Conservation (phyloP, 2,329 filamentous ascomycete genomes). For the Xylaria sp. region DNA sequence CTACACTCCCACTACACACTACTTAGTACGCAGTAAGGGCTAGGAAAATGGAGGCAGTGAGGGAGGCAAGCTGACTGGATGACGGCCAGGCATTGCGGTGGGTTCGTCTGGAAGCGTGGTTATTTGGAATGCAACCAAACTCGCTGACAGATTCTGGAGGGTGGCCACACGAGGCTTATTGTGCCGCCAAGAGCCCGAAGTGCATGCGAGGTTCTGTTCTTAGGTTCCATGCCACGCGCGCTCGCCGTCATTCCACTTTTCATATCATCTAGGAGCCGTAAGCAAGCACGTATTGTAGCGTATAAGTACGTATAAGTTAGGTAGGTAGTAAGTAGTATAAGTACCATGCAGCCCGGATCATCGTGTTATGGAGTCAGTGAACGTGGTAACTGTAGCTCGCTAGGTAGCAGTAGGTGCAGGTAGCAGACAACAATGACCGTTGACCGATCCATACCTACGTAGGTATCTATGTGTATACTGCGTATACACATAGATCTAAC, state of each 20-base stretch:
- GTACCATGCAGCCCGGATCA: slow-evolving; percentile 13
- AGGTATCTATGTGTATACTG: too few relatives aligned
- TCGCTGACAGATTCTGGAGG: slow-evolving; percentile 37
- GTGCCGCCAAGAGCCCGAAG: slow-evolving; percentile 36
- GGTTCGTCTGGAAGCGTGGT: slow-evolving; percentile 16
- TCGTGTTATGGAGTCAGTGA: background rate
- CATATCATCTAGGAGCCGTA: background rate
- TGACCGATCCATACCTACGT: too few relatives aligned
- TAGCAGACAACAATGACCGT: too few relatives aligned
- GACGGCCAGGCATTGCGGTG: slow-evolving; percentile 27
- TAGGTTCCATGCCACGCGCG: slow-evolving; percentile 25
- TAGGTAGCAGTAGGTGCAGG: too few relatives aligned
- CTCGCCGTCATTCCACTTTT: slow-evolving; percentile 25
- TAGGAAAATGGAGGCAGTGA: slow-evolving; percentile 11
- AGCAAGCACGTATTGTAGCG: slow-evolving; percentile 10
- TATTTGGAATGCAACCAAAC: slow-evolving; percentile 39
- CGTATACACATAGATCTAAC: too few relatives aligned
- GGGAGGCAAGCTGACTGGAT: slow-evolving; percentile 35
- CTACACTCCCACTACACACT: background rate
- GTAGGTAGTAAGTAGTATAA: slow-evolving; percentile 11
- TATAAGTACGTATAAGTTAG: background rate
- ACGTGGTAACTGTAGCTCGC: background rate
- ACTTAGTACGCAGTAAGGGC: background rate
- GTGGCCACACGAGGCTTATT: slow-evolving; percentile 37
- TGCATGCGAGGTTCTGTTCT: slow-evolving; percentile 31